phyloP scores from a whole-genome alignment of 176 grass and related monocot genomes.

The Pontederia paniculata region DNA sequence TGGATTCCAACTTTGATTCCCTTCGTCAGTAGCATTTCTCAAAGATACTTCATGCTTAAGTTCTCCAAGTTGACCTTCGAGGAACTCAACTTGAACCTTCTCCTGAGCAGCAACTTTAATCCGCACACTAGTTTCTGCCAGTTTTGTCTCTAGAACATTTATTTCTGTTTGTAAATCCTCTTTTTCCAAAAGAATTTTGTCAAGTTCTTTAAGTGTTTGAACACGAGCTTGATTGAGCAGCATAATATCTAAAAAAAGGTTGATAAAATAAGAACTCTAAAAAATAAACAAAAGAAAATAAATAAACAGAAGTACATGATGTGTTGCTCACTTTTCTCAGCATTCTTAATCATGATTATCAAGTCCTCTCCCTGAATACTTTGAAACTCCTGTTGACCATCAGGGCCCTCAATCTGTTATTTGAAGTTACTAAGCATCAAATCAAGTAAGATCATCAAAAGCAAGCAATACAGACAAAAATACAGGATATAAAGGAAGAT shows the following conservation, averaged over 20 bases:
- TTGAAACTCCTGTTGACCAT: conserved; percentile 21
- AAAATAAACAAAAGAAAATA: conserved; percentile 13
- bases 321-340: conserved; percentile 52
- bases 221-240: conserved; percentile 89
- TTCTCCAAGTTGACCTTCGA: conserved; percentile 28
- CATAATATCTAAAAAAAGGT: conserved; percentile 56
- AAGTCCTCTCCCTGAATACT: conserved; percentile 59
- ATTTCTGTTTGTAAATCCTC: conserved; percentile 58
- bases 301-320: conserved; percentile 11
- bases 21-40: conserved; percentile 17
- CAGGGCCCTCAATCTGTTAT: conserved; percentile 30
- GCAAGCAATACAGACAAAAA: too few relatives aligned
- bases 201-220: conserved; percentile 47
- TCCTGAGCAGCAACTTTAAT: conserved; percentile 36
- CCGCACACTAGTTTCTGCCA: conserved; percentile 41
- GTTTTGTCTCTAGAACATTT: conserved; percentile 48
- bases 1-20: background rate
- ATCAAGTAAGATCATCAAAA: too few relatives aligned
- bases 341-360: conserved; percentile 56
- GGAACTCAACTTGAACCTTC: conserved; percentile 25
- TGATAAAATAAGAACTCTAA: background rate
- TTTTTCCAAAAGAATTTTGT: conserved; percentile 84
- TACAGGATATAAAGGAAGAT: too few relatives aligned
- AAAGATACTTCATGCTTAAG: conserved; percentile 26
- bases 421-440: conserved; percentile 6